Evolutionary conservation across 345 rosid genomes (phyloP).

Genomic region (Anacardium occidentale): DNA sequence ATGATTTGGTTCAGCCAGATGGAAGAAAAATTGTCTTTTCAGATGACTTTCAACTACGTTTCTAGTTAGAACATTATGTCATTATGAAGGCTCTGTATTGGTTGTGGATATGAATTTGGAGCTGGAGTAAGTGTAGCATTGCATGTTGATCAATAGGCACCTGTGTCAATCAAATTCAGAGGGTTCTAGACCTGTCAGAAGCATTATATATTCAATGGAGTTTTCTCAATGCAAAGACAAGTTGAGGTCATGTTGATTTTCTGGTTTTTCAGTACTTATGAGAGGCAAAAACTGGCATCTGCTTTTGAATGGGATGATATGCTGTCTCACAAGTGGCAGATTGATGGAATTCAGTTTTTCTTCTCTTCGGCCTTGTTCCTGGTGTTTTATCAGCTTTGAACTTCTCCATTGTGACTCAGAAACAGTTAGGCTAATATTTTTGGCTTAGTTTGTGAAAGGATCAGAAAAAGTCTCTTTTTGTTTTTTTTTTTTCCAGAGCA

Average conservation of each 20-base stretch:
- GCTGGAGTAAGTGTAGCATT: constrained; percentile 15
- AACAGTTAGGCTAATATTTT: constrained; percentile 10
- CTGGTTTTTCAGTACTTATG: constrained; percentile 11
- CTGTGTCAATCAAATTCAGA: constrained; percentile 1
- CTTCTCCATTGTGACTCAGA: constrained; percentile 4
- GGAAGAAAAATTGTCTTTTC: constrained; percentile 20
- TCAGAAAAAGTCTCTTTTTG: not conserved
- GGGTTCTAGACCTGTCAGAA: constrained; percentile 17
- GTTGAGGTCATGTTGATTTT: constrained; percentile 20
- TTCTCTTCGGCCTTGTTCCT: constrained; percentile 11
- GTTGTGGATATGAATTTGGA: constrained; percentile 16
- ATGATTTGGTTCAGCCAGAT: constrained; percentile 7
- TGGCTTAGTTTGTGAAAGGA: constrained; percentile 19
- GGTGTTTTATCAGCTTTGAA: constrained; percentile 14
- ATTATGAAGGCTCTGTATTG: not conserved
- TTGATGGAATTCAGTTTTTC: constrained; percentile 13
- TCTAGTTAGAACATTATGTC: constrained; percentile 12
- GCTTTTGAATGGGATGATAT: constrained; percentile 22
- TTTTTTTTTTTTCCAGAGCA: constrained; percentile 2
- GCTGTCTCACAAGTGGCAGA: constrained; percentile 13
- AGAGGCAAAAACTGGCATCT: constrained; percentile 3
- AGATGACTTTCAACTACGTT: constrained; percentile 18
- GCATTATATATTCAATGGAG: not conserved
- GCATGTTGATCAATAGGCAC: constrained; percentile 14
- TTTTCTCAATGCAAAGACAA: constrained; percentile 7